Base-by-base conservation (phyloP, 73 alveolate genomes). In the Paramecium caudatum region DNA sequence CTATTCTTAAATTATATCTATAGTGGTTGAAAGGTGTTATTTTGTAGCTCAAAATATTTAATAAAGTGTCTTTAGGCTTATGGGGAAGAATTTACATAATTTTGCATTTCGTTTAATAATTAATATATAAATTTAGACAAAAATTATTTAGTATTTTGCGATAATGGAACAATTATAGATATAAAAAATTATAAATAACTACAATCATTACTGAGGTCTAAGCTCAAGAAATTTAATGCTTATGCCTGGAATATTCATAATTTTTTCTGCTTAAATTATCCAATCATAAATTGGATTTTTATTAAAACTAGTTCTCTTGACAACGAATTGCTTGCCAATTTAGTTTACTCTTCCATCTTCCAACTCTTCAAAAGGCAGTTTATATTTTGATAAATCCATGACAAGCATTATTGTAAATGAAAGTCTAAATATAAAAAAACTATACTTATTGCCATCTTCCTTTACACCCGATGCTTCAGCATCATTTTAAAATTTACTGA, bases 261-360 rank as follows among this genome's bases (percentile, higher is more conserved):
- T 41, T 23, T 74, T 74, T 13, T 74, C 87, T 1, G 88, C 88
- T 12, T 41, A 39, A 9, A 17, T 43, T 21, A 74, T 74, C 88
- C 88, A 74, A 74, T 74, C 88, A 15, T 74, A 74, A 2, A 74
- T 19, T n/a, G 88, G 88, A 43, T 74, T 74, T 39, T 74, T 74
- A 19, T 74, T 74, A 47, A 74, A 37, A 16, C 39, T 43, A 41
- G 34, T 74, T 41, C 88, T 74, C 46, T 74, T 74, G 1, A 74
- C 68, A 6, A 74, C 13, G 32, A 37, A 74, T 13, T 37, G 32
- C 9, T 41, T 45, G 1, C 88, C 88, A 9, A 43, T 27, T 17
- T 74, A 25, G 19, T 19, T 74, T 2, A 41, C 47, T 23, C 43
- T 74, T 0, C 62, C 68, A 7, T 74, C 88, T 34, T 74, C 88